Conservation (phyloP, 2,329 filamentous ascomycete species). For the Fusarium sp. region DNA sequence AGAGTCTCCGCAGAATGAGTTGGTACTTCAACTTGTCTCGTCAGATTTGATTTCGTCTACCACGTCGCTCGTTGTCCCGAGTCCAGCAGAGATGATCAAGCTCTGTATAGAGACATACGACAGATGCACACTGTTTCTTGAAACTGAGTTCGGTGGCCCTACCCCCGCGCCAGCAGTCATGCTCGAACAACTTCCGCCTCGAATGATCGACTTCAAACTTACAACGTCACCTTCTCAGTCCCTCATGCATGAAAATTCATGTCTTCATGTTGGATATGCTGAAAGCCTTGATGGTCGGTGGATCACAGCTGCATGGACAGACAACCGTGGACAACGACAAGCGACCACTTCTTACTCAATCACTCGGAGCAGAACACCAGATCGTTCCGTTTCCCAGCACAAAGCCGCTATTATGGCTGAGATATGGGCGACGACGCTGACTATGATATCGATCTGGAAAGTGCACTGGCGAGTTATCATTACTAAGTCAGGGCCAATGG, state of each 20-base stretch:
- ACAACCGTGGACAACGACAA: conserved; percentile 80
- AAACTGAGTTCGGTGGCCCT: conserved; percentile 59
- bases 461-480: conserved; percentile 84
- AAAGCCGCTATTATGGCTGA: conserved; percentile 74
- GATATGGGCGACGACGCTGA: conserved; percentile 82
- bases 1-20: conserved; percentile 66
- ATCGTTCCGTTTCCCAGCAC: conserved; percentile 61
- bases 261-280: conserved; percentile 84
- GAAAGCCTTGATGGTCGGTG: conserved; percentile 81
- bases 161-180: conserved; percentile 78
- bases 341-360: conserved; percentile 81
- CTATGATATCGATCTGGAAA: conserved; percentile 77
- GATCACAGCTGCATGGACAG: conserved; percentile 85
- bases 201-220: conserved; percentile 81
- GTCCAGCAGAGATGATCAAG: conserved; percentile 69
- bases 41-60: conserved; percentile 75
- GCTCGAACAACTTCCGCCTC: conserved; percentile 77
- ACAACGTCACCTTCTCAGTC: conserved; percentile 76
- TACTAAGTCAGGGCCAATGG: conserved; percentile 77
- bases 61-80: conserved; percentile 72
- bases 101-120: conserved; percentile 84
- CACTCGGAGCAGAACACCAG: conserved; percentile 66
- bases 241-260: conserved; percentile 81
- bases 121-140: conserved; percentile 69
- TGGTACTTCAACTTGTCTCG: conserved; percentile 84